Evolutionary conservation across 805 yeast genomes (phyloP).

Genomic region (Isabelozyma gotoi): DNA sequence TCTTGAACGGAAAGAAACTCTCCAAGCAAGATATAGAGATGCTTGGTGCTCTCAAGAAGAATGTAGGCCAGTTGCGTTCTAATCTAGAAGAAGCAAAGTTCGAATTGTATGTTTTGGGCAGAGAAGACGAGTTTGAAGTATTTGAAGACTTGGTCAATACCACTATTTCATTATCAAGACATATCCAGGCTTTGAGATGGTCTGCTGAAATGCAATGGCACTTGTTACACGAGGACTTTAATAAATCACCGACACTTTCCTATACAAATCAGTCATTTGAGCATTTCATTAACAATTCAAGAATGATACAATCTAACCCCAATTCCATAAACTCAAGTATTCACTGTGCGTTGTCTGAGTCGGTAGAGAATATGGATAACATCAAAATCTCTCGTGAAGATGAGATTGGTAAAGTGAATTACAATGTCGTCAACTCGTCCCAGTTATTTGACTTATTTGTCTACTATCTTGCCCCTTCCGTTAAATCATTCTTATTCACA

Average conservation of each 20-base stretch:
- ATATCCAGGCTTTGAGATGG: constrained; percentile 64
- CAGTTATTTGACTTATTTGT: constrained; percentile 68
- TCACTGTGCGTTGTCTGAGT: constrained; percentile 23
- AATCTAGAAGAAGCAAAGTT: constrained; percentile 58
- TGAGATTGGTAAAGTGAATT: constrained; percentile 20
- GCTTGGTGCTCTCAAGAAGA: constrained; percentile 37
- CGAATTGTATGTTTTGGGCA: constrained; percentile 57
- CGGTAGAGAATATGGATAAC: constrained; percentile 28
- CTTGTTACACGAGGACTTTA: constrained; percentile 36
- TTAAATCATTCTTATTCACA: constrained; percentile 64
- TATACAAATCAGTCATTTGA: not conserved
- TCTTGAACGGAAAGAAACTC: constrained; percentile 48
- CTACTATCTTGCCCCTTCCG: constrained; percentile 68
- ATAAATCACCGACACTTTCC: not conserved
- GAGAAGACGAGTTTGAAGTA: constrained; percentile 50
- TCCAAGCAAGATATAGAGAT: constrained; percentile 38
- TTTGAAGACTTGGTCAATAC: constrained; percentile 50
- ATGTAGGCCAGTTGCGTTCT: constrained; percentile 37
- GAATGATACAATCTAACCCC: constrained; percentile 13
- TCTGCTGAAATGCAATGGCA: constrained; percentile 69
- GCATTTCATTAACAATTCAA: not conserved
- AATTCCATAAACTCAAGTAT: constrained; percentile 16
- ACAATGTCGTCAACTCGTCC: constrained; percentile 25
- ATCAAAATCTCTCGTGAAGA: constrained; percentile 19
- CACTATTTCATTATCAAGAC: constrained; percentile 51